phyloP scores from a whole-genome alignment of 2,329 filamentous ascomycete genomes.

The Cercospora sesami region DNA sequence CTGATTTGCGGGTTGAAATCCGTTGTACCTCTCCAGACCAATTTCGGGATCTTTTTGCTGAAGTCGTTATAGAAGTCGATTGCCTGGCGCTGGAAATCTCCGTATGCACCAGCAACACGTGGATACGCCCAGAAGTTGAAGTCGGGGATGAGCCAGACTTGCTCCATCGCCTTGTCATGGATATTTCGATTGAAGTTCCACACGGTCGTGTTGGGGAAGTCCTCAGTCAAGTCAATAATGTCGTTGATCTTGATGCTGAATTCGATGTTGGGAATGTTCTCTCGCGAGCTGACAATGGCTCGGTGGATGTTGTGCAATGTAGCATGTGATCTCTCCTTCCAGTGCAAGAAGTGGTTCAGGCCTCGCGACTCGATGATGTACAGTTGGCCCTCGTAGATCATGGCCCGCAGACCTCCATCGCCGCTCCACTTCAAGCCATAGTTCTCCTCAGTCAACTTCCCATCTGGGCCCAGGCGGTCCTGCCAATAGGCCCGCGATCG shows the following conservation, averaged over 20 bases:
- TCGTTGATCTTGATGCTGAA: slow-evolving; percentile 53
- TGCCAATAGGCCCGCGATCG: slow-evolving; percentile 34
- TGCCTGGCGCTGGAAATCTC: slow-evolving; percentile 31
- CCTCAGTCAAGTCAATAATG: slow-evolving; percentile 40
- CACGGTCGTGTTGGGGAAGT: slow-evolving; percentile 38
- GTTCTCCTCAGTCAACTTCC: slow-evolving; percentile 34
- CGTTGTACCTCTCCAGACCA: slow-evolving; percentile 53
- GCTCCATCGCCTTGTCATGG: slow-evolving; percentile 37
- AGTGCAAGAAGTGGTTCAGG: slow-evolving; percentile 35
- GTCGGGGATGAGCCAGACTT: slow-evolving; percentile 54
- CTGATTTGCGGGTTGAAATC: slow-evolving; percentile 37
- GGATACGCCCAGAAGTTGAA: slow-evolving; percentile 57
- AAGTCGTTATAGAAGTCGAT: slow-evolving; percentile 31
- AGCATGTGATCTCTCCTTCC: slow-evolving; percentile 39
- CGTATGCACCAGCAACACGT: slow-evolving; percentile 31
- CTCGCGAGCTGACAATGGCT: slow-evolving; percentile 46
- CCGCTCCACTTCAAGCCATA: slow-evolving; percentile 36
- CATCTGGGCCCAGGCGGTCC: slow-evolving; percentile 19
- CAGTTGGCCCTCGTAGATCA: slow-evolving; percentile 42
- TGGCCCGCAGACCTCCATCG: slow-evolving; percentile 39
- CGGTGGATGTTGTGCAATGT: slow-evolving; percentile 52
- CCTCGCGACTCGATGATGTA: slow-evolving; percentile 41
- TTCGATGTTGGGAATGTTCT: slow-evolving; percentile 50
- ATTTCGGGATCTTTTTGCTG: slow-evolving; percentile 48
- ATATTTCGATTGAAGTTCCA: slow-evolving; percentile 44